phyloP scores from a whole-genome alignment of 2,329 filamentous ascomycete species.

The Leptographium lundbergii region DNA sequence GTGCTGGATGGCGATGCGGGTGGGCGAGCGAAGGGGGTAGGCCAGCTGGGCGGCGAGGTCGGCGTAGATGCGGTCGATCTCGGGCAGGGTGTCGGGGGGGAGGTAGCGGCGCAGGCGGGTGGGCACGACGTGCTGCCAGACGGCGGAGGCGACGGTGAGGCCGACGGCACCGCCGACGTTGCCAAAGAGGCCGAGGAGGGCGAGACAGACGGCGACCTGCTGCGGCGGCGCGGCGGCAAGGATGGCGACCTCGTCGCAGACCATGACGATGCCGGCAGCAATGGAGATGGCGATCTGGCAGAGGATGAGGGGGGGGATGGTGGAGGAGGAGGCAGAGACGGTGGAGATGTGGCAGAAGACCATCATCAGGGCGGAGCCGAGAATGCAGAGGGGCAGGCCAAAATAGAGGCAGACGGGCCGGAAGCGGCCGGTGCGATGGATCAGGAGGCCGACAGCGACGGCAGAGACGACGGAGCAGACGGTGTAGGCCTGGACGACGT shows the following conservation, averaged over 20 bases:
- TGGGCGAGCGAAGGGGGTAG: conserved; percentile 35
- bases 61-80: conserved; percentile 36
- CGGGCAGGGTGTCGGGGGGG: conserved; percentile 24
- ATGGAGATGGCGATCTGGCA: conserved; percentile 41
- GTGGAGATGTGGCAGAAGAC: conserved; percentile 37
- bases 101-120: conserved; percentile 34
- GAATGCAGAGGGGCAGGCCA: conserved; percentile 38
- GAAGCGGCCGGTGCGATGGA: conserved; percentile 36
- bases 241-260: conserved; percentile 44
- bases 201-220: conserved; percentile 4
- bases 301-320: conserved; percentile 41
- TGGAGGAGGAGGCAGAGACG: conserved; percentile 27
- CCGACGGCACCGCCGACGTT: conserved; percentile 47
- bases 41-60: conserved; percentile 36
- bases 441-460: conserved; percentile 29
- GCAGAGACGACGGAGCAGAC: conserved; percentile 26
- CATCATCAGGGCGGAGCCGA: conserved; percentile 41
- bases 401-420: conserved; percentile 28
- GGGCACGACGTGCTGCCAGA: conserved; percentile 48
- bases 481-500: conserved; percentile 9
- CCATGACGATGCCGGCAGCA: conserved; percentile 44
- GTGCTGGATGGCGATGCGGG: conserved; percentile 38
- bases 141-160: conserved; percentile 43
- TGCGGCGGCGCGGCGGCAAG: conserved; percentile 45
- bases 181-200: conserved; percentile 27